Base-by-base conservation (phyloP, 2,329 filamentous ascomycete species). In the Alternaria tenuissima region DNA sequence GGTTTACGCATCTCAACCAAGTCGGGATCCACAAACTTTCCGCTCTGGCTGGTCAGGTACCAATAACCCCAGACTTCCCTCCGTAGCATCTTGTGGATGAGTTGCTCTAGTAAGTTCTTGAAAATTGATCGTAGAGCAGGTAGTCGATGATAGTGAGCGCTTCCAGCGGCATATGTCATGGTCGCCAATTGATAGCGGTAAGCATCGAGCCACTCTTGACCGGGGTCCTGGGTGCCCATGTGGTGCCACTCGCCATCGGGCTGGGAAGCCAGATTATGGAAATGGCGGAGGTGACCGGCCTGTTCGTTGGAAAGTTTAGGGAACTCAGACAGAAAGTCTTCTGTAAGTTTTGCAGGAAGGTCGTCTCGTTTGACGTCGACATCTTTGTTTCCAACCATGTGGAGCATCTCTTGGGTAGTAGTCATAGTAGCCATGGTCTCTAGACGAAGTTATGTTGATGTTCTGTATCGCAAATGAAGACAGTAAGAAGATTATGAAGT, bases 191-290 rank as follows among this genome's bases (percentile, higher is more conserved):
- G 78, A 61, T 81, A 82, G 9, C 79, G 77, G 47, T 78, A 74
- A 14, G 74, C 72, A 41, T 76, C 72, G 49, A 73, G 55, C 53
- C 72, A 81, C 55, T 82, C 81, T 59, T 82, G 78, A 12, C 64
- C 68, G 6, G 76, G 74, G 12, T 81, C 77, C 51, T 77, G 69
- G 70, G 72, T 73, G 87, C 86, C 18, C 91, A 93, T 4, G 87
- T 85, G 56, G 93, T 94, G 2, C 93, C 94, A 1, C 96, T 97
- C 72, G 88, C 94, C 75, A 92, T 96, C 57, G 93, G 97, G 78
- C 97, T 93, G 94, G 1, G 75, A 61, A 12, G 64, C 66, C 6
- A 80, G 66, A 55, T 80, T 80, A 60, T 79, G 67, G 51, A 76
- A 76, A 58, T 80, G 77, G 0, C 77, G 74, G n/a, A 79, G 42